Base-by-base conservation (phyloP, 2,329 filamentous ascomycete genomes). In the Alternaria panax region DNA sequence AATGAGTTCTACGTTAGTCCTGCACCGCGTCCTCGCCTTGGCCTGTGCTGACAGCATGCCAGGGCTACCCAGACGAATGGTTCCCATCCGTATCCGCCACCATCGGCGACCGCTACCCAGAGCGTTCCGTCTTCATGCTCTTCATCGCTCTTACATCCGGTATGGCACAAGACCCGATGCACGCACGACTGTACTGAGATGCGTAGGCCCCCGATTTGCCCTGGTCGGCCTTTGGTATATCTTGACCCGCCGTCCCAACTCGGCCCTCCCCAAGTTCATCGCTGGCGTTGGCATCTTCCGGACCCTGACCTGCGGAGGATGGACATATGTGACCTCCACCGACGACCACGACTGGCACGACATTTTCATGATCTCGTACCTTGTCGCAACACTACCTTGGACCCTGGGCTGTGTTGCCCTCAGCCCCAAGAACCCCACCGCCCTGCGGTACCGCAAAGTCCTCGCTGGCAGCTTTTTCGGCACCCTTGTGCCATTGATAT, bases 261-360 rank as follows among this genome's bases (percentile, higher is more conserved):
- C 87, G 56, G 86, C 84, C 27, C 86, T 97, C 16, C 92, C 96
- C 18, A 93, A 92, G 75, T 89, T 95, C 63, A 85, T 98, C 62
- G 90, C 90, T 45, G 85, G 86, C 40, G 89, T 92, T 70, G 95
- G 95, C 56, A 68, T 97, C 52, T 90, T 98, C 74, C 88, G 95
- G 70, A 97, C 94, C 9, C 81, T 98, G 59, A 97, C 93, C 4
- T 99, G 95, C 75, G 95, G 94, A 70, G 95, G 95, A 59, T 99
- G 95, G 94, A 97, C 95, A 53, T 99, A 98, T 79, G 89, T 99
- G 62, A 99, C 95, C 25, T 98, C 95, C 63, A 99, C 95, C 42
- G 95, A 99, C 77, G 92, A 98, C 77, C 95, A 99, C 79, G 89
- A 96, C 79, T 98, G 93, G 93, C 95, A 99, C 78, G 95, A 99